Base-by-base conservation (phyloP, 2,329 filamentous ascomycete genomes). In the Pseudocercospora fuligena region DNA sequence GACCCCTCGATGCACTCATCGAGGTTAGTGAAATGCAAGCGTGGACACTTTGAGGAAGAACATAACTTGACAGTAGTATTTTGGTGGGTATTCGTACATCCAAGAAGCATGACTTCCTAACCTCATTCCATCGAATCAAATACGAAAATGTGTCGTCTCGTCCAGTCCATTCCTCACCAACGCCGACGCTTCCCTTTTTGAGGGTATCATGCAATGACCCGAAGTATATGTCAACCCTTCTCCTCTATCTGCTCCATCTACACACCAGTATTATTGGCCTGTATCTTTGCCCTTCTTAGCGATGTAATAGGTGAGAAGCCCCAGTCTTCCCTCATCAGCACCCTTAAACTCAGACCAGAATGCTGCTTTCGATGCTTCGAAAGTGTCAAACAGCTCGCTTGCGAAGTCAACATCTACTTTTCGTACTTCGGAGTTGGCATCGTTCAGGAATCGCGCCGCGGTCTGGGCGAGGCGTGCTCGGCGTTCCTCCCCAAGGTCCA, bases 381-480 rank as follows among this genome's bases (percentile, higher is more conserved):
- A 74, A 8, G 71, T 49, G 36, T 79, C 78, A 76, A 93, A 90
- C 67, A 93, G 80, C 66, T 89, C 88, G 27, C 93, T 88, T 73
- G 91, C 93, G n/a, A 93, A 83, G 76, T 92, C 88, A 54, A 93
- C 89, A n/a, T 91, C 90, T 67, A 92, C 91, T 84, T 92, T 91
- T 47, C 77, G 66, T 11, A 78, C 75, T 60, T 78, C 76, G 11
- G 75, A 73, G 27, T 78, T 72, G 14, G 56, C 49, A 61, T 75
- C 69, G 47, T 71, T 70, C 53, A 76, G 66, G 54, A 66, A 73
- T 36, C 66, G 67, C 16, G 73, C 72, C 9, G 75, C 71, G 2
- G 74, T 70, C 49, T 71, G 66, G 27, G 73, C 73, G 6, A 76
- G 68, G 9, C 70, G 66, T 11, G 66, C 56, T 25, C 71, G 70